Conservation (phyloP, 2,329 filamentous ascomycete genomes). For the Pseudogymnoascus destructans region DNA sequence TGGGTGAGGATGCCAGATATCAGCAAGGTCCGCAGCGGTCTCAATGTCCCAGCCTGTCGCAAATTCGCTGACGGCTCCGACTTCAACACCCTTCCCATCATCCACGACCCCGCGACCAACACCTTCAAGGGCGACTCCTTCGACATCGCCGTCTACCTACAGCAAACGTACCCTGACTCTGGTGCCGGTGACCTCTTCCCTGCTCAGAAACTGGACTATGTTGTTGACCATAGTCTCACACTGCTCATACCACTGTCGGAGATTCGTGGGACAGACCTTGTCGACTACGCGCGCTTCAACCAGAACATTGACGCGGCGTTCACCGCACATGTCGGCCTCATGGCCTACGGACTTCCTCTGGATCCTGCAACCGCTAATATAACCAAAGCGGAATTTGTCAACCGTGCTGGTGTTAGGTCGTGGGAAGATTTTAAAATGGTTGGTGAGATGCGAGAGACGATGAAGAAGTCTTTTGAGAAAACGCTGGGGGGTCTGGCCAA, state of each 20-base stretch:
- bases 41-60: constrained; percentile 37
- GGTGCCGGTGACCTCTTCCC: constrained; percentile 37
- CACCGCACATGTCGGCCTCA: constrained; percentile 32
- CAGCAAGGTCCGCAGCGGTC: constrained; percentile 31
- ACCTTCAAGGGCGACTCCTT: constrained; percentile 46
- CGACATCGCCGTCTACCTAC: constrained; percentile 49
- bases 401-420: constrained; percentile 31
- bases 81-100: constrained; percentile 47
- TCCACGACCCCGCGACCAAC: constrained; percentile 33
- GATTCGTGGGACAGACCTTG: constrained; percentile 14
- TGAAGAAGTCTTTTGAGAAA: constrained; percentile 16
- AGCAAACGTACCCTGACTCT: constrained; percentile 35
- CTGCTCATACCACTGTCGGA: constrained; percentile 30
- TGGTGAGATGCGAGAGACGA: constrained; percentile 24
- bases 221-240: constrained; percentile 21
- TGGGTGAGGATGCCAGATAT: constrained; percentile 44
- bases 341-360: constrained; percentile 33
- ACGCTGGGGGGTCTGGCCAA: constrained; percentile 25
- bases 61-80: constrained; percentile 42
- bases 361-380: constrained; percentile 34
- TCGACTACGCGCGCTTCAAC: constrained; percentile 38
- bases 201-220: constrained; percentile 29
- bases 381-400: constrained; percentile 35
- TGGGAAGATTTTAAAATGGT: constrained; percentile 31
- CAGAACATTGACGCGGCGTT: constrained; percentile 41